These are phyloP conservation scores for Penicillium freii DNA, from an alignment of 2,329 filamentous ascomycete species.

Conservation along the genomic window DNA sequence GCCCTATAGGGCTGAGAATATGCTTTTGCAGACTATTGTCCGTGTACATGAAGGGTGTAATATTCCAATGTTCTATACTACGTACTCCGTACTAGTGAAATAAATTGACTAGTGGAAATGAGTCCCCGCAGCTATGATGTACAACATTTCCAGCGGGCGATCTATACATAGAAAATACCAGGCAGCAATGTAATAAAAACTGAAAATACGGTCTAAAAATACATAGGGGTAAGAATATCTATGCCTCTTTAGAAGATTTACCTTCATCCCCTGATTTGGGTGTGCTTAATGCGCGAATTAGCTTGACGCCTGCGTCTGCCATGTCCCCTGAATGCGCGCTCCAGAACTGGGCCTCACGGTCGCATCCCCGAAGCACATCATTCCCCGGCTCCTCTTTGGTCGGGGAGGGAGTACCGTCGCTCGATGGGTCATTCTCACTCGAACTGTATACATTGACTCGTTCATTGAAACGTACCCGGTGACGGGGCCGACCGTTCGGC, in stretches of 20 bases:
- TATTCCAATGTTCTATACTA: no score
- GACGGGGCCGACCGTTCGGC: conserved; percentile 14
- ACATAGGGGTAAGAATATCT: neutral
- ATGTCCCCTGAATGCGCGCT: conserved; percentile 51
- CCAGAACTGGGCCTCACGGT: conserved; percentile 54
- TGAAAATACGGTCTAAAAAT: neutral
- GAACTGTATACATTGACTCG: conserved; percentile 33
- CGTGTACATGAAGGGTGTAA: neutral
- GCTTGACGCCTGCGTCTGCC: conserved; percentile 49
- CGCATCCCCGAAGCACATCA: conserved; percentile 31
- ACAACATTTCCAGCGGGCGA: neutral
- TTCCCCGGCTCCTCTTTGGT: conserved; percentile 23
- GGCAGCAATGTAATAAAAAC: neutral
- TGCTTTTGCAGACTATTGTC: neutral
- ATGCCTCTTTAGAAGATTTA: conserved; percentile 18
- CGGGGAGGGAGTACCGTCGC: conserved; percentile 21
- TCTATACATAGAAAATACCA: neutral
- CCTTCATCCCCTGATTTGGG: conserved; percentile 15
- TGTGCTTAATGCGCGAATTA: conserved; percentile 49
- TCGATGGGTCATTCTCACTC: conserved; percentile 25
- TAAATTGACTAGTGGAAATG: neutral
- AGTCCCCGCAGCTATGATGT: neutral
- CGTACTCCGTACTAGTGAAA: neutral
- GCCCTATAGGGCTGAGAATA: conserved; percentile 28
- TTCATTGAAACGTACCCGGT: conserved; percentile 36